phyloP scores from a whole-genome alignment of 139 green algal species.

The Eudorina sp. region DNA sequence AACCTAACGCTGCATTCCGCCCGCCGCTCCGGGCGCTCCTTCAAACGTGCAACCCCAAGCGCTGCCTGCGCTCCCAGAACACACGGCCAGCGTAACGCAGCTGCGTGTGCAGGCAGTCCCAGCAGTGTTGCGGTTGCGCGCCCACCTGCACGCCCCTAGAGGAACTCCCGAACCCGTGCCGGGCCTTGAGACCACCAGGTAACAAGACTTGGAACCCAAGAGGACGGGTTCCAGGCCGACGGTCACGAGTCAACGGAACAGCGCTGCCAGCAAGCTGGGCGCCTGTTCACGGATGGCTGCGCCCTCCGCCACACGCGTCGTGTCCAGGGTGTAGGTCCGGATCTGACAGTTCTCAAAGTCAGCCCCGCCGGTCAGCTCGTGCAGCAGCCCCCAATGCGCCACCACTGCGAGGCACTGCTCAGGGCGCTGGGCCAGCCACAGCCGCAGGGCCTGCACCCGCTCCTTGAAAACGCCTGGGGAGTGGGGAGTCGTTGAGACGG shows the following conservation, averaged over 20 bases:
- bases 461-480: conserved; percentile 47
- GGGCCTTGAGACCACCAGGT: too few relatives aligned
- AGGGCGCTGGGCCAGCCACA: conserved; percentile 61
- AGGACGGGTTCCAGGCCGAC: too few relatives aligned
- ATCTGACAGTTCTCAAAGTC: conserved; percentile 58
- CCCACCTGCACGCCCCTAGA: too few relatives aligned
- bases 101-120: too few relatives aligned
- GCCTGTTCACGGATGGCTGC: neutral
- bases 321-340: neutral
- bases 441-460: conserved; percentile 59
- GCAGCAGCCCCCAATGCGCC: conserved; percentile 70
- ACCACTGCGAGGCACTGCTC: conserved; percentile 72
- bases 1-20: too few relatives aligned
- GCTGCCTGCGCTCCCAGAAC: too few relatives aligned
- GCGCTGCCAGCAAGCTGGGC: neutral
- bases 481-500: neutral
- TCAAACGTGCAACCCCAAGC: too few relatives aligned
- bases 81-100: too few relatives aligned
- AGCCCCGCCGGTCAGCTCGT: conserved; percentile 59
- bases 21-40: too few relatives aligned
- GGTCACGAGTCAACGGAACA: conserved; percentile 27
- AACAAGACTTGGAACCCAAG: too few relatives aligned
- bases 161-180: too few relatives aligned
- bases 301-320: neutral
- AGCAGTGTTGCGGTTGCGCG: too few relatives aligned